Conservation (phyloP, 441 rosid genomes). For the Euphorbia schlechtendalii region DNA sequence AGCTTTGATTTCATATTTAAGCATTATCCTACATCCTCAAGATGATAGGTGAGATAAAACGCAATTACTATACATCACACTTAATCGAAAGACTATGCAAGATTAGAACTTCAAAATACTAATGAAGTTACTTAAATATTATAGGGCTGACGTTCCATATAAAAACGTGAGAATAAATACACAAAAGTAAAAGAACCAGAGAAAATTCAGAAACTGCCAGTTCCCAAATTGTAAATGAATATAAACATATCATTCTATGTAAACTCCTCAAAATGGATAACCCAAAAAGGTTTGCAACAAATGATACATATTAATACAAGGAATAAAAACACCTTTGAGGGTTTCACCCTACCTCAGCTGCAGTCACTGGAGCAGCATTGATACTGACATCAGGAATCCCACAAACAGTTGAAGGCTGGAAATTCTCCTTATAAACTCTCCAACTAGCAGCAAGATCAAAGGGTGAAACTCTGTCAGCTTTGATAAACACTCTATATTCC, state of each 20-base stretch:
- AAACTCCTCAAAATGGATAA: not conserved
- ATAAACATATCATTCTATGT: not conserved
- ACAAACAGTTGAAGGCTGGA: conserved; percentile 88
- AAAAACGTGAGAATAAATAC: not conserved
- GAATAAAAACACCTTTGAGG: not conserved
- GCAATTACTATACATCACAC: not conserved
- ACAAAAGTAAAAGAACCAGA: not conserved
- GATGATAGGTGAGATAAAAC: not conserved
- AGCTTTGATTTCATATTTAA: not conserved
- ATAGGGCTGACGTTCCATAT: not conserved
- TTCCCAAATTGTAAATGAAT: not conserved
- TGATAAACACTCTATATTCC: conserved; percentile 69
- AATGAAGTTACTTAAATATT: not conserved
- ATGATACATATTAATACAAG: not conserved
- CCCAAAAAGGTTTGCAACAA: not conserved
- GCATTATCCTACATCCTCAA: not conserved
- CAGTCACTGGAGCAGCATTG: conserved; percentile 45
- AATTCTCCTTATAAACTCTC: conserved; percentile 90
- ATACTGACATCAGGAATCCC: conserved; percentile 95
- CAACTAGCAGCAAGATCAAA: conserved; percentile 98
- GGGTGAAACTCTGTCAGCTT: conserved; percentile 89
- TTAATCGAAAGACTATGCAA: not conserved
- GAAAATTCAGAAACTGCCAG: not conserved
- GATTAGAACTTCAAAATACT: not conserved
- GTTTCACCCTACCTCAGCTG: conserved; percentile 48